These are phyloP conservation scores for Aspergillus sp. DNA, from an alignment of 2,329 filamentous ascomycete species.

Conservation along the genomic window DNA sequence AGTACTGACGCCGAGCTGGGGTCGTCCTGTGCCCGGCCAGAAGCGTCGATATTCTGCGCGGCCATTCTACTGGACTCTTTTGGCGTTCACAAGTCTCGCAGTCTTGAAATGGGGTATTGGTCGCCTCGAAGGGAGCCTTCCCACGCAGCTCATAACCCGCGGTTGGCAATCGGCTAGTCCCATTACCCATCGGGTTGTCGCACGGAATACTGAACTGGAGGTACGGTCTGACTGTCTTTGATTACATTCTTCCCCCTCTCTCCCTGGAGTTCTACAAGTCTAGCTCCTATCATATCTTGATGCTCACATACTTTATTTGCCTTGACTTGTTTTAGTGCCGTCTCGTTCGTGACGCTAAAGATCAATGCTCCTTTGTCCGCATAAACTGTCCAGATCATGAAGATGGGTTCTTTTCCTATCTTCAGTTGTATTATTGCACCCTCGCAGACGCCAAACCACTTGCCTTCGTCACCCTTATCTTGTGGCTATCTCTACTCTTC, in stretches of 20 bases:
- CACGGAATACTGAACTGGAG: constrained; percentile 26
- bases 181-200: constrained; percentile 11
- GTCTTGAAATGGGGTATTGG: constrained; percentile 28
- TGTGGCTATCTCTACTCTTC: constrained; percentile 88
- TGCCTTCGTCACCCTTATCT: constrained; percentile 73
- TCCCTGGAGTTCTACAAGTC: neutral
- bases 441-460: constrained; percentile 67
- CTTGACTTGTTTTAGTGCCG: constrained; percentile 60
- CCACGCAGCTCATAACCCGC: neutral
- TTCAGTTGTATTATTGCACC: constrained; percentile 86
- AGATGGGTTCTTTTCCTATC: constrained; percentile 83
- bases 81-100: constrained; percentile 36
- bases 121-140: neutral
- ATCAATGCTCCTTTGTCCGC: constrained; percentile 85
- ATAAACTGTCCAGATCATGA: constrained; percentile 84
- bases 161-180: neutral
- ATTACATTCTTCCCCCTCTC: constrained; percentile 55
- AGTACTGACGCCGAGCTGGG: constrained; percentile 20
- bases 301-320: constrained; percentile 2
- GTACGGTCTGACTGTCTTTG: constrained; percentile 63
- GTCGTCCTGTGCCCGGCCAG: constrained; percentile 20
- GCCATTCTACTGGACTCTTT: constrained; percentile 48
- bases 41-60: constrained; percentile 42
- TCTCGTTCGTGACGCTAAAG: constrained; percentile 70
- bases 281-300: neutral